These are phyloP conservation scores for Platanus orientalis DNA, from an alignment of 164 flowering plant species.

Conservation along the genomic window DNA sequence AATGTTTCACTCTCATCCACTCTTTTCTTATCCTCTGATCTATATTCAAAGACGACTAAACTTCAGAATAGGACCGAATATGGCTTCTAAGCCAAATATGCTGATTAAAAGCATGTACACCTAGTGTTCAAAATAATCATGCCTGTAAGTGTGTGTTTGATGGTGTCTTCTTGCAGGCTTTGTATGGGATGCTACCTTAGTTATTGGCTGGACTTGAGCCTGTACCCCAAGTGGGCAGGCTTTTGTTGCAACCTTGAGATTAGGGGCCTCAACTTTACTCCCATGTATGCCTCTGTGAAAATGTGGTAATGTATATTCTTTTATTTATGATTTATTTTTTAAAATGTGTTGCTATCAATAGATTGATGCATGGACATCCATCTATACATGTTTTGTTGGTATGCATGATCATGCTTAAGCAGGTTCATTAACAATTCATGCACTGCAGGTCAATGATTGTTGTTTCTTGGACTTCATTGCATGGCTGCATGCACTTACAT, in stretches of 20 bases:
- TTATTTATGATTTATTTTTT: not conserved
- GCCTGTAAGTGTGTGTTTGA: too few relatives aligned
- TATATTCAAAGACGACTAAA: constrained; percentile 19
- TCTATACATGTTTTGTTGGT: not conserved
- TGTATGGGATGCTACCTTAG: not conserved
- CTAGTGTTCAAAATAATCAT: too few relatives aligned
- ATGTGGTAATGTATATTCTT: not conserved
- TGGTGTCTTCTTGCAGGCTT: too few relatives aligned
- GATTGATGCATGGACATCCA: not conserved
- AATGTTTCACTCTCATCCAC: constrained; percentile 74
- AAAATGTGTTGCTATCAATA: not conserved
- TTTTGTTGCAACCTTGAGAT: not conserved
- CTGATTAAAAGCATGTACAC: too few relatives aligned
- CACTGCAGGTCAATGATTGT: not conserved
- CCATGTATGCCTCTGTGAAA: not conserved
- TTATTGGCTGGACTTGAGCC: not conserved
- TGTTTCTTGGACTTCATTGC: too few relatives aligned
- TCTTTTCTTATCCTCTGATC: constrained; percentile 41
- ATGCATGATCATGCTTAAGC: not conserved
- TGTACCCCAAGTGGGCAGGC: not conserved
- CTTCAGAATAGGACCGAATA: constrained; percentile 3
- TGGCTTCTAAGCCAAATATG: not conserved
- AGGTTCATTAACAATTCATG: not conserved
- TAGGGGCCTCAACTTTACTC: not conserved
- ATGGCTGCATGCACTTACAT: too few relatives aligned